A percentile compares a stretch with the other conserved stretches of the same genome.
phyloP scores from a whole-genome alignment of 352 stramenopile species.

The Pythium plurisporium region DNA sequence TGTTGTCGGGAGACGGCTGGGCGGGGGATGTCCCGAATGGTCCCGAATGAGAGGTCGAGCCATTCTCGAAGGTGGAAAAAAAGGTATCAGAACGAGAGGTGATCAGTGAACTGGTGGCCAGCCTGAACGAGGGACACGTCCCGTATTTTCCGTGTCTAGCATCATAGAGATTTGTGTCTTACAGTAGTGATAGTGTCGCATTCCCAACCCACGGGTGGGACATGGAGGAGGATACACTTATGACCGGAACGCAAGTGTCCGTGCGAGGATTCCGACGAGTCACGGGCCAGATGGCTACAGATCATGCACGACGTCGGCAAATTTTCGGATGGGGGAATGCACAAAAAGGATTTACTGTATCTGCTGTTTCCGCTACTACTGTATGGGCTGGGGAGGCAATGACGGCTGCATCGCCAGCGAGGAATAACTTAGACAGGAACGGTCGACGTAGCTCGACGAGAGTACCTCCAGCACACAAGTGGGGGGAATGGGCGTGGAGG shows the following conservation, averaged over 20 bases:
- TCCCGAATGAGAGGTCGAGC: background rate
- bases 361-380: slow-evolving; percentile 7
- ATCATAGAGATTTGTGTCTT: slow-evolving; percentile 18
- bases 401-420: background rate
- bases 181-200: slow-evolving; percentile 1
- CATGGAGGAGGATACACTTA: slow-evolving; percentile 1
- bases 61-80: slow-evolving; percentile 1
- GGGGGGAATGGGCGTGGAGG: background rate
- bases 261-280: background rate
- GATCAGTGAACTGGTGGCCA: too few species aligned
- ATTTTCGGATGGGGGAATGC: background rate
- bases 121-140: slow-evolving; percentile 6
- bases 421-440: slow-evolving; percentile 14
- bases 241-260: background rate
- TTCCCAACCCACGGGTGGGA: too few species aligned
- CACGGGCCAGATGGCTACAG: slow-evolving; percentile 13
- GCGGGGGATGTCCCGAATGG: background rate
- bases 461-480: too few species aligned
- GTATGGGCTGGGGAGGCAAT: background rate
- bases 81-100: slow-evolving; percentile 12
- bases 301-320: background rate
- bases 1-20: too few species aligned
- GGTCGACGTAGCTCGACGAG: background rate
- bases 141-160: slow-evolving; percentile 9
- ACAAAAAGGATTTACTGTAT: background rate